A percentile compares a stretch with the other conserved stretches of the same genome.
Conservation (phyloP, 768 basidiomycete species). For the Rubroboletus satanas region DNA sequence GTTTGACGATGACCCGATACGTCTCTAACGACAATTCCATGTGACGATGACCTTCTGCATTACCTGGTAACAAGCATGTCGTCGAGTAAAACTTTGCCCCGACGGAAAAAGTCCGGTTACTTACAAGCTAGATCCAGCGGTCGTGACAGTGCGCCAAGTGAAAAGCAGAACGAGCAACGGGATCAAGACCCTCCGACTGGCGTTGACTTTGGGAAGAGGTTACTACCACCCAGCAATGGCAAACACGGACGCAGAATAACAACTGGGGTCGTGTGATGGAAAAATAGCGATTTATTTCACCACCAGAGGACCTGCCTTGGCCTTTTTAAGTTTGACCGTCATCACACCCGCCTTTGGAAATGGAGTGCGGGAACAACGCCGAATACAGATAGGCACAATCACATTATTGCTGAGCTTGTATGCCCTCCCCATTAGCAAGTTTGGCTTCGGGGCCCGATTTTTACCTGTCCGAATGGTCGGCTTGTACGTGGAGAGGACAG, state of each 20-base stretch:
- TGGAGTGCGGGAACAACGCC: constrained; percentile 1
- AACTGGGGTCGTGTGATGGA: background rate
- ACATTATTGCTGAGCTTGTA: constrained; percentile 6
- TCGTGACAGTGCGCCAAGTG: background rate
- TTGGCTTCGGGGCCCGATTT: background rate
- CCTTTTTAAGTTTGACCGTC: constrained; percentile 16
- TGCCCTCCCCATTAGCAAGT: background rate
- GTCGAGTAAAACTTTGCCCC: background rate
- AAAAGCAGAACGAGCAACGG: background rate
- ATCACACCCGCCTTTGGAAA: constrained; percentile 7
- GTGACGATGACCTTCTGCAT: constrained; percentile 37
- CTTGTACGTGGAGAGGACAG: constrained; percentile 10
- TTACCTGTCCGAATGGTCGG: background rate
- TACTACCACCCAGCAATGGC: background rate
- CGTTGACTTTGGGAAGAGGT: background rate
- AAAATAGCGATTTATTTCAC: constrained; percentile 1
- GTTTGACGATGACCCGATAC: constrained; percentile 53
- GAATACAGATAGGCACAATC: constrained; percentile 18
- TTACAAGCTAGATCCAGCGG: constrained; percentile 7
- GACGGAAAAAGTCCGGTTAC: background rate
- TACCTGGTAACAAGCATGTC: constrained; percentile 10
- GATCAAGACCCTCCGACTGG: background rate
- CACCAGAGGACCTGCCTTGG: background rate
- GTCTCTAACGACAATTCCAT: constrained; percentile 62
- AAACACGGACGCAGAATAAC: background rate